Evolutionary conservation across 306 rosid genomes (phyloP), one percentile per base, ranked within the genome.

Genomic region (Acacia confusa): DNA sequence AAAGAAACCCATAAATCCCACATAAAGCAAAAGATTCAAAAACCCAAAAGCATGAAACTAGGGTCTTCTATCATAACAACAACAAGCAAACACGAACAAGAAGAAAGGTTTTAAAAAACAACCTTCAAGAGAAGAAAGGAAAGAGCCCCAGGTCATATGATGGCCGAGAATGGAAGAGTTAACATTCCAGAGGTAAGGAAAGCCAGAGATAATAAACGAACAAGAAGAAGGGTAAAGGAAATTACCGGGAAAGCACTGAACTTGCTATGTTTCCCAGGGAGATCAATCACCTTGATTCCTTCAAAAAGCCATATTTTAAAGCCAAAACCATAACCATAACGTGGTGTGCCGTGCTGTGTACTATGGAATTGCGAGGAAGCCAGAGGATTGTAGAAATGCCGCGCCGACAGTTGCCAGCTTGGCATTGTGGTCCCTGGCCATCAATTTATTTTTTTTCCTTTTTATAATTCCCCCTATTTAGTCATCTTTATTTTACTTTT

Each of bases 91-190:
- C 34, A 13, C 8, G 32, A 80, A 61, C 69, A 36, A 69, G 43
- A 60, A 14, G 50, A 53, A 57, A 60, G 17, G 66, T 60, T 10
- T 10, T 1, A 78, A 78, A 32, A 47, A 55, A 72, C 74, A 61
- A 80, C 87, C 92, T 86, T 80, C 66, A 25, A 72, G 53, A 27
- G 78, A 77, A 77, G 75, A 78, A 80, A 79, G 72, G 83, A 80
- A 78, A 81, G 79, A 82, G 78, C 28, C 88, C 90, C 92, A 89
- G 90, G 84, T 89, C 86, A 85, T 88, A 84, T 4, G 19, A 61
- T 61, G 20, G 83, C 58, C 64, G 61, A 77, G 60, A 53, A 74
- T 25, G 88, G 81, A 78, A 77, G 74, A 17, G 55, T 60, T 17
- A 15, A 25, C 20, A 48, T 66, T 66, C 6, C 24, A 6, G 24